Evolutionary conservation across 2,329 filamentous ascomycete genomes (phyloP), one percentile per base, ranked within the genome.

Genomic region (Claviceps africana): DNA sequence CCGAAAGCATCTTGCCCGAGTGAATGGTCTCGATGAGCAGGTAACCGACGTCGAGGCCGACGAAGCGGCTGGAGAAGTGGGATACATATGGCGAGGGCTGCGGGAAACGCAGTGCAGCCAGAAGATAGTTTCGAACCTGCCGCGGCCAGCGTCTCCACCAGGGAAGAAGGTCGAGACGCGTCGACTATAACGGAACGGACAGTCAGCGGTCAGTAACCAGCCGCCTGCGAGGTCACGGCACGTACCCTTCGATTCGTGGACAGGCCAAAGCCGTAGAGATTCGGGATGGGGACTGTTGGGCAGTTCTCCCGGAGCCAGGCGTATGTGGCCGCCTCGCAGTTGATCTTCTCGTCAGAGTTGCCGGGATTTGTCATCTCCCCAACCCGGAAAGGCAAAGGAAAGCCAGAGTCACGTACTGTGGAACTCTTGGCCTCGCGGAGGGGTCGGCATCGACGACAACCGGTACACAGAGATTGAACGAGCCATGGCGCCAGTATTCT

Each of bases 281-380:
- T 51, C 37, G 60, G 59, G 44, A 62, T 60, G 21, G 56, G 59
- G 22, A 63, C 54, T 31, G 54, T 52, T 21, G 60, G 60, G 33
- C 52, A 54, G 47, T 56, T 56, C 40, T 54, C 52, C 48, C 52
- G 51, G 37, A 60, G 48, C 58, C 58, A 60, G 13, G 51, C 53
- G 22, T 60, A 59, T n/a, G 56, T 54, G 11, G 54, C 56, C 37
- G 56, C 57, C 44, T 60, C 57, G 51, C 47, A 53, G 31, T 55
- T 54, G 42, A 72, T 21, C 60, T 72, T 72, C 58, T 72, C 69
- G 45, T 73, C 66, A 13, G 62, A 64, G 50, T 67, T 71, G 17
- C 68, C 70, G 7, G 67, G 67, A 47, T 61, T 55, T 22, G 46
- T 53, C 21, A 48, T 51, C 51, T 72, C 69, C 22, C 68, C 70